Conservation (phyloP, 306 rosid genomes). For the Ceratonia siliqua region DNA sequence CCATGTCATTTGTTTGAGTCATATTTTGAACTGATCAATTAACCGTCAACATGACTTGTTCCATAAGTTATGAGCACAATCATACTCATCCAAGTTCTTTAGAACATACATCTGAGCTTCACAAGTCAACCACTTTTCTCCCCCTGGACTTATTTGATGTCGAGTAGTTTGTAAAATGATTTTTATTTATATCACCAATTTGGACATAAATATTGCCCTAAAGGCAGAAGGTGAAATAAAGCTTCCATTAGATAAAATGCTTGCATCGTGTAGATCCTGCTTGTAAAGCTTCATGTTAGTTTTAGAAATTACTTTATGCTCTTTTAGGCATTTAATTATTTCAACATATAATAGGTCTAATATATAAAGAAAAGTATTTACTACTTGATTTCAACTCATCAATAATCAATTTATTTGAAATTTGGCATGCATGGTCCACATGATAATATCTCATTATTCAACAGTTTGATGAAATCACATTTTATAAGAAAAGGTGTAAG, state of each 20-base stretch:
- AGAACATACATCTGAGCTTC: neutral
- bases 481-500: no score
- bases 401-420: neutral
- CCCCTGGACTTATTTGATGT: neutral
- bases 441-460: neutral
- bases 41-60: slow-evolving; percentile 1
- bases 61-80: neutral
- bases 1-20: neutral
- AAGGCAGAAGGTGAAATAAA: neutral
- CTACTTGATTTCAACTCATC: neutral
- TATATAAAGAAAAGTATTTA: no score
- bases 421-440: neutral
- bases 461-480: neutral
- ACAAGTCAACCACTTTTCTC: neutral
- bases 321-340: neutral
- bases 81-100: neutral
- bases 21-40: slow-evolving; percentile 12
- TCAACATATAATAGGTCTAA: neutral
- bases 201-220: neutral
- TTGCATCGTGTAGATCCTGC: neutral
- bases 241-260: neutral
- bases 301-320: neutral
- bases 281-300: no score
- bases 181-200: neutral
- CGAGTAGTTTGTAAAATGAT: no score